Evolutionary conservation across 495 filamentous ascomycete genomes (phyloP), one percentile per base, ranked within the genome.

Genomic region (Neurospora pannonica): DNA sequence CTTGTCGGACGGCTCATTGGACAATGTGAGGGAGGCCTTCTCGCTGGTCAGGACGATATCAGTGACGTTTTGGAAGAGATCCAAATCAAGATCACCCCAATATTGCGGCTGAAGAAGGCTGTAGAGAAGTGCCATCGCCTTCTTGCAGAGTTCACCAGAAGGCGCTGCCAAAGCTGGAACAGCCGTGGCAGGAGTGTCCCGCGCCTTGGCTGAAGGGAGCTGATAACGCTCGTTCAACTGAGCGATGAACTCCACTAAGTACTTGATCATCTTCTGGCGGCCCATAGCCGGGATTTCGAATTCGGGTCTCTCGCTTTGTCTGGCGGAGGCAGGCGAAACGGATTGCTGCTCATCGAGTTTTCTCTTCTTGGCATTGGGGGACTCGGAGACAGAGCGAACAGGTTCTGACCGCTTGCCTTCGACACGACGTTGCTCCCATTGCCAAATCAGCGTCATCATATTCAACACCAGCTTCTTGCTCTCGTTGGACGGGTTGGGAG

Each of bases 191-290:
- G 85, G 77, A 10, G 85, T 76, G 34, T 91, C 89, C 76, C 91
- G 90, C 24, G 88, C 82, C 46, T 89, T 91, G 21, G 90, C 87
- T 15, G 92, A 91, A 7, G 90, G 90, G 38, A 92, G 89, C 70
- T 88, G 90, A 83, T 91, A 97, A 54, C 92, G 89, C 82, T 96
- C 95, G 69, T 89, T 91, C n/a, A 96, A 88, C 31, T 92, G 90
- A 8, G 93, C 94, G 78, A 98, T 97, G 81, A 97, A 97, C 43
- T 95, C 92, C 31, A 97, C 93, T 24, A 98, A 87, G 80, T 98
- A 98, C 79, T 95, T 97, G 60, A 97, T 88, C 83, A 98, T 90
- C 78, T 94, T 90, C 10, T 88, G 87, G 15, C 94, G 87, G 42
- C 92, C 89, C 17, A 87, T 79, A 8, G 86, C 77, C 70, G 93